These are phyloP conservation scores for Penicillium occitanis DNA, from an alignment of 2,329 filamentous ascomycete species.

Conservation along the genomic window DNA sequence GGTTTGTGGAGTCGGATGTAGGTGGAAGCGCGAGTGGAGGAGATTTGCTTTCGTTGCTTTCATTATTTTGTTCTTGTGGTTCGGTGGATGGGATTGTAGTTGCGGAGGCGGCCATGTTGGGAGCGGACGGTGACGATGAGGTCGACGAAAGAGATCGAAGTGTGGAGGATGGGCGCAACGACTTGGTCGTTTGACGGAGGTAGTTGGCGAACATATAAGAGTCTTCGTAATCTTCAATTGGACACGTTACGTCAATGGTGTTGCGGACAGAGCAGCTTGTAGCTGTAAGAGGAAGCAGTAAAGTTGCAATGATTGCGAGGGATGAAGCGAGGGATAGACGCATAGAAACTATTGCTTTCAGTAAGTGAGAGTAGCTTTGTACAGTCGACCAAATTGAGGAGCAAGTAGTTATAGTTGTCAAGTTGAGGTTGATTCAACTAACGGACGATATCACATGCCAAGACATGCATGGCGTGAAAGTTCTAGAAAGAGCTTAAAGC, in stretches of 20 bases:
- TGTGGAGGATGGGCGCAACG: conserved; percentile 3
- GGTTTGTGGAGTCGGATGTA: not conserved
- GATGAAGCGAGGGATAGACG: not conserved
- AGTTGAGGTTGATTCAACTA: conserved; percentile 8
- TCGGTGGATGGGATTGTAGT: not conserved
- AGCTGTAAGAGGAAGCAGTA: not conserved
- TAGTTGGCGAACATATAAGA: conserved; percentile 17
- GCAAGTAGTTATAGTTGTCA: not conserved
- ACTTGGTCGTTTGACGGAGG: conserved; percentile 14
- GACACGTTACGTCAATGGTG: not conserved
- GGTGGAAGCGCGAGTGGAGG: conserved; percentile 19
- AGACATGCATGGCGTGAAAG: conserved; percentile 15
- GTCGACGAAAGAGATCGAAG: conserved; percentile 8
- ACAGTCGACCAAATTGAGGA: too few relatives aligned
- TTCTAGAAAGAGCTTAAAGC: conserved; percentile 20
- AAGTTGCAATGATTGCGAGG: not conserved
- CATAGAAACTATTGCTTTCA: not conserved
- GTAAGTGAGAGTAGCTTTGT: not conserved
- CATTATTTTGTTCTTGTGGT: not conserved
- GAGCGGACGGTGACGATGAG: not conserved
- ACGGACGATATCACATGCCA: conserved; percentile 12
- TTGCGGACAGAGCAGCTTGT: not conserved
- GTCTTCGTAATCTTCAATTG: not conserved
- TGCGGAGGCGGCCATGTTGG: conserved; percentile 4
- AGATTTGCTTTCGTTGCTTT: not conserved